These are phyloP conservation scores for Domatiomyces catenatus DNA, from an alignment of 2,329 filamentous ascomycete genomes.

Conservation along the genomic window DNA sequence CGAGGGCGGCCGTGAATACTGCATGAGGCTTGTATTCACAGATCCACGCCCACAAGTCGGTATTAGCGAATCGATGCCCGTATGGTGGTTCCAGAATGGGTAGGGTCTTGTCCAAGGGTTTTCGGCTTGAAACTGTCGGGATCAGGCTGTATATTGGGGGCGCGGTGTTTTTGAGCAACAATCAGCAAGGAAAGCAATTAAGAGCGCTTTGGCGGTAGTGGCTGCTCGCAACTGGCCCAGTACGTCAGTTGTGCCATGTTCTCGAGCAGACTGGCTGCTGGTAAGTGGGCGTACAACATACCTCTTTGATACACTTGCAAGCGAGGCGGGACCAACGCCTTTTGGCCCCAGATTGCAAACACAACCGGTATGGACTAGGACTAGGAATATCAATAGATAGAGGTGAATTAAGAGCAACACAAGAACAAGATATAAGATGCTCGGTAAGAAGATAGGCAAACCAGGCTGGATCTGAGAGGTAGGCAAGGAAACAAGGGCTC, in stretches of 20 bases:
- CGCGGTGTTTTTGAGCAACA: neutral
- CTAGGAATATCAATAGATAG: neutral
- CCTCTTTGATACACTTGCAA: neutral
- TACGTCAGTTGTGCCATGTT: neutral
- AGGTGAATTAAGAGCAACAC: neutral
- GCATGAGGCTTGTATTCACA: slow-evolving; percentile 7
- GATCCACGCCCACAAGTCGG: neutral
- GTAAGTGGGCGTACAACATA: neutral
- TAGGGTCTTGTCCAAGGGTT: neutral
- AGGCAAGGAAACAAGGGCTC: neutral
- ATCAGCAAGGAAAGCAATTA: neutral
- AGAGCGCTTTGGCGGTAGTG: neutral
- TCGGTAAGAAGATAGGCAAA: neutral
- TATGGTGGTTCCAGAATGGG: neutral
- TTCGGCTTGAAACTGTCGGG: neutral
- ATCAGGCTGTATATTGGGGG: neutral
- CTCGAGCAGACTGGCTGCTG: neutral
- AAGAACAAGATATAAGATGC: neutral
- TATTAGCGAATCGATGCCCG: neutral
- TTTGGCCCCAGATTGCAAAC: neutral
- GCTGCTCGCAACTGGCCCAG: neutral
- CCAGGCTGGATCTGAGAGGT: neutral
- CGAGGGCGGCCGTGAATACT: slow-evolving; percentile 13
- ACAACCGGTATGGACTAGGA: neutral
- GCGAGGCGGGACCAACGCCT: neutral